Base-by-base conservation (phyloP, 2,329 filamentous ascomycete species). In the Orbilia blumenaviensis region DNA sequence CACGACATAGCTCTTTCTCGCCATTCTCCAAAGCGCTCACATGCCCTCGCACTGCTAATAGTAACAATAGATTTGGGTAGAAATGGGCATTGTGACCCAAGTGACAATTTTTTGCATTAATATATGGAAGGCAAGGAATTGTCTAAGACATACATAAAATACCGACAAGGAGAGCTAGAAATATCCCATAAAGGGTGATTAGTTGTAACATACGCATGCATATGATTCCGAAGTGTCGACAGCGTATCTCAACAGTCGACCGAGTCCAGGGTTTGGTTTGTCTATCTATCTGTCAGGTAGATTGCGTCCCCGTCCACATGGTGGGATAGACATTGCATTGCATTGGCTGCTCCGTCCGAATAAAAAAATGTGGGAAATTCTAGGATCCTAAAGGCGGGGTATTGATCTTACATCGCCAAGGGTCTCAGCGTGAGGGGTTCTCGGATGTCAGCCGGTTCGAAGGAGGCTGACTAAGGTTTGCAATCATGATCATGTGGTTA, bases 311-410 rank as follows among this genome's bases (percentile, higher is more conserved):
- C n/a, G 38, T 38, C 8, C 25, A 21, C 18, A 38, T 12, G 52
- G 38, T 50, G 52, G 10, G 9, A 42, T 61, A 36, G 61, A 62
- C n/a, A 46, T 23, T 46, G 58, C 52, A 50, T 48, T 63, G 46
- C 58, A 76, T 69, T 68, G 72, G 64, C 64, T 64, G 23, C 64
- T 76, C 41, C 72, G 46, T 76, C 72, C 68, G 64, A 76, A 67
- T 32, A 25, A 52, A 68, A 27, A 64, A 6, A 27, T 48, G 27
- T 21, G 18, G 18, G 9, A 46, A 54, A 32, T n/a, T n/a, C 21
- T 60, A 34, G 42, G 29, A n/a, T n/a, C n/a, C 29, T 34, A 34
- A 5, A 10, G 29, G 42, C 54, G 66, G 38, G 56, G n/a, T 21
- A 42, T 25, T 60, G 54, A 52, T 50, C 44, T 27, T 21, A 46